These are phyloP conservation scores for Pachyrhizus erosus DNA, from an alignment of 306 rosid genomes.

Conservation along the genomic window DNA sequence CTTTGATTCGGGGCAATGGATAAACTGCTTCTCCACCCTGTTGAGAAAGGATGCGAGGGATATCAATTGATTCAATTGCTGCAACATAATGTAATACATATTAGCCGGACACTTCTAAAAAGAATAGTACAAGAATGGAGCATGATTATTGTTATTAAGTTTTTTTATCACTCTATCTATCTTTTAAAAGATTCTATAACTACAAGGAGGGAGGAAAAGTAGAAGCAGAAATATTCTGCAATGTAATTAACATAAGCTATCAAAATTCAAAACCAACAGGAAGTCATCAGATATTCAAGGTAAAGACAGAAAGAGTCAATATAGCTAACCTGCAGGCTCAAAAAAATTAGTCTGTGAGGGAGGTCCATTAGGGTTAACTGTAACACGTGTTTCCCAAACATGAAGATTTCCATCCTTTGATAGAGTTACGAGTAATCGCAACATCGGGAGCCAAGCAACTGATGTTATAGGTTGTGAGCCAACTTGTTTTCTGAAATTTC, in stretches of 20 bases:
- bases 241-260: conserved; percentile 17
- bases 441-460: conserved; percentile 88
- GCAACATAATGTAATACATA: conserved; percentile 49
- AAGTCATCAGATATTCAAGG: conserved; percentile 1
- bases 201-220: neutral
- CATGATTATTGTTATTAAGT: neutral
- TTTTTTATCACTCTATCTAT: neutral
- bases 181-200: conserved; percentile 32
- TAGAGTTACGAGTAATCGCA: conserved; percentile 87
- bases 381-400: conserved; percentile 90
- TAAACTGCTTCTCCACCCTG: conserved; percentile 97
- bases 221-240: conserved; percentile 30
- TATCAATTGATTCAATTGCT: conserved; percentile 92
- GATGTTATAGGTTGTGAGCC: conserved; percentile 90
- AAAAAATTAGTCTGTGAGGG: conserved; percentile 86
- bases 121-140: conserved; percentile 28
- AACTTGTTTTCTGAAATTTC: conserved; percentile 87
- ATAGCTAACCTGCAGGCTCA: conserved; percentile 88
- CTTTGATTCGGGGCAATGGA: conserved; percentile 83
- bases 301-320: conserved; percentile 26
- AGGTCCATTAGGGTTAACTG: conserved; percentile 87
- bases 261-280: conserved; percentile 20
- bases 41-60: conserved; percentile 96
- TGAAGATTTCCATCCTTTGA: conserved; percentile 92
- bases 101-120: conserved; percentile 39